phyloP scores from a whole-genome alignment of 306 rosid species.

The Spatholobus suberectus region DNA sequence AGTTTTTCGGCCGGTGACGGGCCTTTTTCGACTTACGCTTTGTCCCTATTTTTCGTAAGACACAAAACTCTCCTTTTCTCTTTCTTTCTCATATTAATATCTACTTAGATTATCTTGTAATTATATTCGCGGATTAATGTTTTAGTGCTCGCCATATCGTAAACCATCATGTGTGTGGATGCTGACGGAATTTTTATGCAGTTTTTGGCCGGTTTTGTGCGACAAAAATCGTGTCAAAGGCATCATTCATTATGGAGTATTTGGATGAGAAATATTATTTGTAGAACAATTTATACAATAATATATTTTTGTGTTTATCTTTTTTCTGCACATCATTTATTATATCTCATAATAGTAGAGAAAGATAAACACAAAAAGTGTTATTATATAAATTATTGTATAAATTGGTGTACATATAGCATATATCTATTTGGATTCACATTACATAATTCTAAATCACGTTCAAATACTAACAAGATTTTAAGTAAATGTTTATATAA shows the following conservation, averaged over 20 bases:
- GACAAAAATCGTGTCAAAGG: conserved; percentile 11
- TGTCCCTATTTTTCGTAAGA: conserved; percentile 47
- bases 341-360: too few relatives aligned
- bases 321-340: too few relatives aligned
- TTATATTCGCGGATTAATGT: neutral
- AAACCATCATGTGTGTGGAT: neutral
- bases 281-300: too few relatives aligned
- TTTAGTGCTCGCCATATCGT: neutral
- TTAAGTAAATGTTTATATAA: too few relatives aligned
- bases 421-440: too few relatives aligned
- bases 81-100: conserved; percentile 38
- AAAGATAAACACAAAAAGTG: too few relatives aligned
- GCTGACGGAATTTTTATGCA: conserved; percentile 20
- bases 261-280: too few relatives aligned
- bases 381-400: too few relatives aligned
- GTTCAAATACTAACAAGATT: too few relatives aligned
- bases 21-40: conserved; percentile 62
- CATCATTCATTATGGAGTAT: neutral
- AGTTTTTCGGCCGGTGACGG: conserved; percentile 63
- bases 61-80: conserved; percentile 46
- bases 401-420: too few relatives aligned
- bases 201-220: conserved; percentile 42
- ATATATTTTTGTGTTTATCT: too few relatives aligned
- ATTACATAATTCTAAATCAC: too few relatives aligned
- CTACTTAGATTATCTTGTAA: neutral